These are phyloP conservation scores for Fusarium chaquense DNA, from an alignment of 2,329 filamentous ascomycete species.

Conservation along the genomic window DNA sequence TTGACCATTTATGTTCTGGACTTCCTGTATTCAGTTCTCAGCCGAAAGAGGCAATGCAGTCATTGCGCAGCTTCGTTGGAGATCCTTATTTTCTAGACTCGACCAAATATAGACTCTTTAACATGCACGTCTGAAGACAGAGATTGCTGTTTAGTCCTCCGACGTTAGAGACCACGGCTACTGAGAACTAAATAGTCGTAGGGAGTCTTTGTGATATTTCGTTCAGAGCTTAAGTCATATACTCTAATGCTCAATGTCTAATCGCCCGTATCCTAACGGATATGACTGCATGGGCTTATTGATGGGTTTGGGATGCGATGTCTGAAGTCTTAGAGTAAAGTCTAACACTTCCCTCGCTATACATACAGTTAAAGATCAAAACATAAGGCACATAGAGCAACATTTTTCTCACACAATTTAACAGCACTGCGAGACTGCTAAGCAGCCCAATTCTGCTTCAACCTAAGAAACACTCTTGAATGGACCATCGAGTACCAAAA, in stretches of 20 bases:
- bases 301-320: too few relatives aligned
- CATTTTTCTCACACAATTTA: too few relatives aligned
- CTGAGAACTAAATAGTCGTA: neutral
- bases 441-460: too few relatives aligned
- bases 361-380: too few relatives aligned
- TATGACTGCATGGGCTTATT: neutral
- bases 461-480: too few relatives aligned
- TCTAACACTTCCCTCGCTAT: too few relatives aligned
- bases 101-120: neutral
- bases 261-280: neutral
- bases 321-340: too few relatives aligned
- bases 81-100: neutral
- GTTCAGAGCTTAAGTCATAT: neutral
- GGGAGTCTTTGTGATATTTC: neutral
- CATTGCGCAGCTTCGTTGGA: neutral
- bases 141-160: too few relatives aligned
- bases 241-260: neutral
- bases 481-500: too few relatives aligned
- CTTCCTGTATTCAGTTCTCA: neutral
- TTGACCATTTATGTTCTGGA: too few relatives aligned
- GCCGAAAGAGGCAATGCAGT: neutral
- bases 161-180: neutral
- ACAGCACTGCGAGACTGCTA: too few relatives aligned
- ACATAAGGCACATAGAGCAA: too few relatives aligned
- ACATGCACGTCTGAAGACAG: neutral